phyloP scores from a whole-genome alignment of 768 basidiomycete genomes.

The Nidularia pulvinata region DNA sequence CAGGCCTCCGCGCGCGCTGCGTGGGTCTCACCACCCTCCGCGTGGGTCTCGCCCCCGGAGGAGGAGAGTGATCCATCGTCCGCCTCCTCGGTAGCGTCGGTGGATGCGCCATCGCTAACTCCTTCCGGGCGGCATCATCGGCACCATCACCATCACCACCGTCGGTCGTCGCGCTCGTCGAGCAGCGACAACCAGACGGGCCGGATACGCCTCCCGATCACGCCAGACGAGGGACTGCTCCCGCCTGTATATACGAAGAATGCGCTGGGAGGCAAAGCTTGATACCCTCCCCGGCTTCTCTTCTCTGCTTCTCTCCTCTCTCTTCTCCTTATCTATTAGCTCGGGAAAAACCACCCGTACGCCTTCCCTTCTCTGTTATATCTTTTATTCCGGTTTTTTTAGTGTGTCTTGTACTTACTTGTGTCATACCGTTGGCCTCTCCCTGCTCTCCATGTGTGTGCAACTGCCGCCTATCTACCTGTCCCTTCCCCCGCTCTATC shows the following conservation, averaged over 20 bases:
- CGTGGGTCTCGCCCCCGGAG: constrained; percentile 4
- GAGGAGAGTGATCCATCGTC: constrained; percentile 12
- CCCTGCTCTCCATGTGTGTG: not conserved
- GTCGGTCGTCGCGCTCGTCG: constrained; percentile 13
- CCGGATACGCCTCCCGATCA: constrained; percentile 41
- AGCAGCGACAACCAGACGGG: constrained; percentile 24
- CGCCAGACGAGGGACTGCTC: constrained; percentile 43
- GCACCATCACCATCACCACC: constrained; percentile 21
- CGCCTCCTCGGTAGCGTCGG: constrained; percentile 18
- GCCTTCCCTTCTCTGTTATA: not conserved
- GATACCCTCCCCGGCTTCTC: not conserved
- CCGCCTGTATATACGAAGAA: constrained; percentile 21
- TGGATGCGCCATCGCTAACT: constrained; percentile 15
- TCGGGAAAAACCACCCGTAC: not conserved
- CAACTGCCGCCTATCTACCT: too few relatives aligned
- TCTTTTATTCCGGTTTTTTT: not conserved
- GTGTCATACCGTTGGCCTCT: not conserved
- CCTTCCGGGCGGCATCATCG: constrained; percentile 21
- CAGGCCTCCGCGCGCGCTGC: constrained; percentile 64
- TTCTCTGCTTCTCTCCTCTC: too few relatives aligned
- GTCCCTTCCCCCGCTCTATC: too few relatives aligned
- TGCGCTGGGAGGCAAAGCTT: constrained; percentile 10
- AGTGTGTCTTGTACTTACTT: not conserved
- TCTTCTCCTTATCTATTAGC: too few relatives aligned
- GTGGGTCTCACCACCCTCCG: constrained; percentile 48